A percentile compares a stretch with the other conserved stretches of the same genome.
Evolutionary conservation across 2,329 filamentous ascomycete species (phyloP).

Genomic region (Tolypocladium pustulatum): DNA sequence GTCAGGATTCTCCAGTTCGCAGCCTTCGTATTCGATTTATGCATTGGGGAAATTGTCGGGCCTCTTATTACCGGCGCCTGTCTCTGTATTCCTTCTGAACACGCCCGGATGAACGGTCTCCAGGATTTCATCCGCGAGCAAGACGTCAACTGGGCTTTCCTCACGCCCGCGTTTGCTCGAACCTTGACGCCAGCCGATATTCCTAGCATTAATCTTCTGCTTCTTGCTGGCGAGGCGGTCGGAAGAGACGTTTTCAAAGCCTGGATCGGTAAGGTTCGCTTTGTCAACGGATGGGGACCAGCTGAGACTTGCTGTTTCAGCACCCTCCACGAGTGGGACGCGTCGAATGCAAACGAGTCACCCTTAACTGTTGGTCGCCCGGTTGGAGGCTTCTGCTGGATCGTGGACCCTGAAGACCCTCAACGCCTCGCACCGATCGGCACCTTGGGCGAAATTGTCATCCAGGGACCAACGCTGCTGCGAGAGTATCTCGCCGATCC

Average conservation of each 20-base stretch:
- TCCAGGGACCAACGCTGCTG: neutral
- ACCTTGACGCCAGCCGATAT: conserved; percentile 1
- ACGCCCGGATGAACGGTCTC: neutral
- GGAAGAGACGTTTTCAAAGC: neutral
- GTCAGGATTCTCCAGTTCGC: conserved; percentile 5
- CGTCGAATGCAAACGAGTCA: neutral
- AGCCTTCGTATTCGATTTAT: conserved; percentile 4
- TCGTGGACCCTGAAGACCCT: neutral
- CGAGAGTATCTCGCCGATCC: neutral
- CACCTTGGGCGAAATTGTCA: neutral
- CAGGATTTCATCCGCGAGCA: conserved; percentile 1
- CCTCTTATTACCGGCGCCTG: conserved; percentile 2
- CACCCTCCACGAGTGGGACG: neutral
- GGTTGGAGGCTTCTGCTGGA: neutral
- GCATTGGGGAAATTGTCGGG: conserved; percentile 3
- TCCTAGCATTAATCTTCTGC: conserved; percentile 1
- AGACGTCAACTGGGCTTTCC: conserved; percentile 1
- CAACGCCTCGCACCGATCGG: neutral
- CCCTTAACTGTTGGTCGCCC: neutral
- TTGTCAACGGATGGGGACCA: neutral
- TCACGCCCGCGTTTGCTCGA: conserved; percentile 3
- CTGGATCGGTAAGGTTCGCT: neutral
- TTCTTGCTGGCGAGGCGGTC: conserved; percentile 3
- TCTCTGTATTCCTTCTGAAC: conserved; percentile 4
- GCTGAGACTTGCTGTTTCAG: neutral